Evolutionary conservation across 75 land plant genomes (phyloP), one percentile per base, ranked within the genome.

Genomic region (Cupressus sempervirens): DNA sequence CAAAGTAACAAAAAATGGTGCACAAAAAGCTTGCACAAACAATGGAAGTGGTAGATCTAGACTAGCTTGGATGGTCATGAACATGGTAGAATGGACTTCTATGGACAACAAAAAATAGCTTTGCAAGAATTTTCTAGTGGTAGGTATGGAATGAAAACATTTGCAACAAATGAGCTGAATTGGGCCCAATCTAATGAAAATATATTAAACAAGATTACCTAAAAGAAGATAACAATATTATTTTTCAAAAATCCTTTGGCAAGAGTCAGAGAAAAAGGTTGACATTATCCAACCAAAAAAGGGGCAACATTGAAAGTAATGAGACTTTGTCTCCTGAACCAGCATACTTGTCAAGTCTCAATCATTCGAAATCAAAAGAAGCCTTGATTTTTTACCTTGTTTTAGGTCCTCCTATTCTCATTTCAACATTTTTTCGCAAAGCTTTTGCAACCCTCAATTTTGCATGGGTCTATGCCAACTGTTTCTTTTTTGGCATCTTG

Each of bases 381-480:
- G 32, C 32, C 35, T 9, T 84, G 46, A 88, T 88, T 67, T 67
- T 86, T 45, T 79, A 43, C n/a, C 50, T 92, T 26, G 92, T 89
- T 26, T 88, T 93, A 32, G 88, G 83, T 56, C 83, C n/a, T n/a
- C n/a, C 87, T 84, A 84, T 90, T 68, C 80, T 90, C 48, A 84
- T 91, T 82, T 89, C 93, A n/a, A 86, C 89, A n/a, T 88, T 85
- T 43, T 94, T 89, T 36, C 89, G 85, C 32, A 79, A 84, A 15
- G 88, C 92, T 41, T 94, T 94, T 45, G 84, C 74, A 36, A 89
- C 96, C 15, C 88, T 94, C 29, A 91, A 94, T 87, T 94, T 93
- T 89, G 96, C 94, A 75, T 93, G 96, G 46, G 88, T 94, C 29
- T 93, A 94, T 88, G 53, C 53, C 53, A 50, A 50, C 15, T 50